A percentile compares a stretch with the other conserved stretches of the same genome.
Evolutionary conservation across 768 basidiomycete genomes (phyloP).

Genomic region (Artomyces pyxidatus): DNA sequence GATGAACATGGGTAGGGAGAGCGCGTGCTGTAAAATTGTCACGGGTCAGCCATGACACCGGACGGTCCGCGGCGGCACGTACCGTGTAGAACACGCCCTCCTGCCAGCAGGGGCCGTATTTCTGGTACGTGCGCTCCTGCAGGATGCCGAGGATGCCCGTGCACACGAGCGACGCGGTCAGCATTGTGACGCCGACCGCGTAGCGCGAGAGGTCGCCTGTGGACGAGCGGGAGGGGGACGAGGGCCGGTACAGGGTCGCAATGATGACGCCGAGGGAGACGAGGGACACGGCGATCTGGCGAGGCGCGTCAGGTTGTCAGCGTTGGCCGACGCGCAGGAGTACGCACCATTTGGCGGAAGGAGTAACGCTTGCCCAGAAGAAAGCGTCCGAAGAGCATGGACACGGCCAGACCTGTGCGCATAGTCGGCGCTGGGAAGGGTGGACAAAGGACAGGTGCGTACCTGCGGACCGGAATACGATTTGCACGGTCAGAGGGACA

Average conservation of each 20-base stretch:
- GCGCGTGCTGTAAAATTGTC: conserved; percentile 46
- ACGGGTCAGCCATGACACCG: not conserved
- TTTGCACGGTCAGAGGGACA: conserved; percentile 71
- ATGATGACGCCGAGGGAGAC: conserved; percentile 67
- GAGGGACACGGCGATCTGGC: conserved; percentile 52
- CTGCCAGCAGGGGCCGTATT: conserved; percentile 73
- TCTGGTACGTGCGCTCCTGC: conserved; percentile 69
- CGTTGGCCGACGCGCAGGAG: not conserved
- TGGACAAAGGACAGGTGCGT: conserved; percentile 14
- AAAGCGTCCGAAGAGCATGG: conserved; percentile 14
- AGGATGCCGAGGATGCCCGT: conserved; percentile 63
- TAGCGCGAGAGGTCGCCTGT: conserved; percentile 32
- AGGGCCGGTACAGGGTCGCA: conserved; percentile 59
- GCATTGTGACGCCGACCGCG: conserved; percentile 58
- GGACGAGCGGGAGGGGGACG: conserved; percentile 18
- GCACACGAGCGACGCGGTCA: conserved; percentile 56
- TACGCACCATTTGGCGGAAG: not conserved
- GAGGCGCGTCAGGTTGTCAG: not conserved
- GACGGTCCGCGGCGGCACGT: conserved; percentile 14
- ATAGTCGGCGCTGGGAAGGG: not conserved
- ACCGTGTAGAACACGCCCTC: conserved; percentile 85
- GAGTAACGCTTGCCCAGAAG: conserved; percentile 13
- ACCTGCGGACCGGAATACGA: conserved; percentile 84
- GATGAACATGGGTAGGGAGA: conserved; percentile 72
- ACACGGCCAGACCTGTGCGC: conserved; percentile 13